Evolutionary conservation across 2,329 filamentous ascomycete species (phyloP), one percentile per base, ranked within the genome.

Genomic region (Colletotrichum filicis): DNA sequence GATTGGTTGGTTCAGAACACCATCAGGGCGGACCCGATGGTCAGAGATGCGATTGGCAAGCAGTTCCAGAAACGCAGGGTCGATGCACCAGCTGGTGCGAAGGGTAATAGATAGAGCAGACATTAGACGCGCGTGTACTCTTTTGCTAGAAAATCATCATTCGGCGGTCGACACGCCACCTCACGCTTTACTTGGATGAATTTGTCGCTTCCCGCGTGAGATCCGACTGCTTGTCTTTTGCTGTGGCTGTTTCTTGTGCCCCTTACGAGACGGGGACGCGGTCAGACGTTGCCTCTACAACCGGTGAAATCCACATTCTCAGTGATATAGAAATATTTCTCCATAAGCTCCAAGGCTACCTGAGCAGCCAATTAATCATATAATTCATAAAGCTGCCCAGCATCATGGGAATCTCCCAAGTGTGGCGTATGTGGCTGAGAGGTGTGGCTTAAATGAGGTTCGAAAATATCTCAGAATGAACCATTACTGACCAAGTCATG

Each of bases 1-100:
- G 94, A 97, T 78, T 97, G 95, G 89, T 85, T 98, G 76, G 91
- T 98, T 63, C 92, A 97, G 81, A 97, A 97, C 79, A 95, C 92
- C 16, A 93, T 97, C 73, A 89, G 91, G 76, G 91, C 89, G 60
- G 94, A 96, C 82, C 92, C 92, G 1, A 94, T 96, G 83, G 96
- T 98, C 9, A 89, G 92, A 76, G 92, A 94, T 81, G 95, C 95
- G 0, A 87, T 98, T 76, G 91, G 91, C 28, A 89, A 87, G 71
- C 91, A 92, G 32, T 83, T 95, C 70, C 88, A 90, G 80, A 91
- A 87, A 79, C 85, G 91, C 77, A 87, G 92, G 76, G 81, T 86
- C 16, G 90, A 92, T 78, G 92, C 88, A 16, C 92, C 92, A 1
- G 86, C 87, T 19, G 91, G 92, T 2, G 91, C 92, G 4, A 87